Evolutionary conservation across 164 flowering plant genomes (phyloP).

Genomic region (Annona squamosa): DNA sequence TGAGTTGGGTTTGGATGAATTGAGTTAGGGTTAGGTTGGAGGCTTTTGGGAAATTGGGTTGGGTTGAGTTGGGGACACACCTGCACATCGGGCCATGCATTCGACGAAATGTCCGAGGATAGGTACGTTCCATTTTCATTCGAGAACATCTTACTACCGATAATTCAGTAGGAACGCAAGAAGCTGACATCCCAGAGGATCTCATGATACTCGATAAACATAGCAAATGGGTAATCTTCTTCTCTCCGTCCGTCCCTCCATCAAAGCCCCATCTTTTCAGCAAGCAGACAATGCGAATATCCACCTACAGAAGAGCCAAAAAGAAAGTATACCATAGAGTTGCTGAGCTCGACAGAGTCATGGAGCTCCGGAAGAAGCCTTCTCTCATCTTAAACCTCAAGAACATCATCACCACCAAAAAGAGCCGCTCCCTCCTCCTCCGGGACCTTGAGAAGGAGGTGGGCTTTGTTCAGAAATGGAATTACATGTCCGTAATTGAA

Average conservation of each 20-base stretch:
- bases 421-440: slow-evolving; percentile 38
- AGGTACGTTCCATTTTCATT: too few relatives aligned
- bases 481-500: slow-evolving; percentile 73
- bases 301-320: slow-evolving; percentile 67
- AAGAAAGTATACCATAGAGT: slow-evolving; percentile 78
- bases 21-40: too few relatives aligned
- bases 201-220: neutral
- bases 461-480: slow-evolving; percentile 90
- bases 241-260: neutral
- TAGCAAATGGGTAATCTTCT: neutral
- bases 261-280: slow-evolving; percentile 13
- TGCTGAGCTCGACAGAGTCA: slow-evolving; percentile 64
- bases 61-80: too few relatives aligned
- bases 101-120: too few relatives aligned
- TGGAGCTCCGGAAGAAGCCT: slow-evolving; percentile 90
- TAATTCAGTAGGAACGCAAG: neutral
- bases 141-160: too few relatives aligned
- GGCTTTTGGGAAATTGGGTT: too few relatives aligned
- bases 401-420: slow-evolving; percentile 59
- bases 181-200: neutral
- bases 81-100: too few relatives aligned
- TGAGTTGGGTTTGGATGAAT: too few relatives aligned
- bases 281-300: slow-evolving; percentile 41
- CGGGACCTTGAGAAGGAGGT: slow-evolving; percentile 87
- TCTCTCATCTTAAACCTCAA: slow-evolving; percentile 64